Percentiles rank a stretch among this genome's conserved stretches.
Conservation (phyloP, 306 rosid species). For the Cicer bijugum region DNA sequence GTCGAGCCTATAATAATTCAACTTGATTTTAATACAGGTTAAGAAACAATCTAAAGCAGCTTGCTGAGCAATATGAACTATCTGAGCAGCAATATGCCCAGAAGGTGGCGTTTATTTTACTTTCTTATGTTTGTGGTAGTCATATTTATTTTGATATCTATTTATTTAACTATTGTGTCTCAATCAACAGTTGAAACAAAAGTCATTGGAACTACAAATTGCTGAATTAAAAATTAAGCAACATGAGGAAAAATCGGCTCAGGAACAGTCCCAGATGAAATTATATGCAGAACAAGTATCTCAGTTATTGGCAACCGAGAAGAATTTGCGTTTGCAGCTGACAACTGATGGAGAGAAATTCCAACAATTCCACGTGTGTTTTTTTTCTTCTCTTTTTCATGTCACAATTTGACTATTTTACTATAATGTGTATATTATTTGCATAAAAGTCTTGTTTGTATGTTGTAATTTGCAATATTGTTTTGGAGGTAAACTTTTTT, state of each 20-base stretch:
- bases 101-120: slow-evolving; percentile 58
- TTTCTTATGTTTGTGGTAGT: slow-evolving; percentile 33
- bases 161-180: slow-evolving; percentile 42
- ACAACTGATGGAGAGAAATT: slow-evolving; percentile 95
- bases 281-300: slow-evolving; percentile 91
- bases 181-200: slow-evolving; percentile 82
- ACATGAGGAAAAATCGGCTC: slow-evolving; percentile 78
- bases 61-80: slow-evolving; percentile 71
- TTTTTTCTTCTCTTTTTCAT: slow-evolving; percentile 27
- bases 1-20: slow-evolving; percentile 24
- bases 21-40: slow-evolving; percentile 61
- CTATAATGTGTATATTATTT: slow-evolving; percentile 29
- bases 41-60: slow-evolving; percentile 80
- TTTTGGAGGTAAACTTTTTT: slow-evolving; percentile 18
- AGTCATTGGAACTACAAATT: slow-evolving; percentile 87
- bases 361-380: slow-evolving; percentile 88
- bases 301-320: slow-evolving; percentile 81
- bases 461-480: slow-evolving; percentile 19
- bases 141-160: slow-evolving; percentile 30
- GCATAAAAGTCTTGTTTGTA: slow-evolving; percentile 30
- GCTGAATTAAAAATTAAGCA: slow-evolving; percentile 85
- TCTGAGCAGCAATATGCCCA: slow-evolving; percentile 82
- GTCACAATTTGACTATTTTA: slow-evolving; percentile 27
- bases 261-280: slow-evolving; percentile 89
- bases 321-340: slow-evolving; percentile 76